Percentiles rank a stretch among this genome's conserved stretches.
phyloP scores from a whole-genome alignment of 176 grass and related monocot genomes.

The Thinopyrum elongatum region DNA sequence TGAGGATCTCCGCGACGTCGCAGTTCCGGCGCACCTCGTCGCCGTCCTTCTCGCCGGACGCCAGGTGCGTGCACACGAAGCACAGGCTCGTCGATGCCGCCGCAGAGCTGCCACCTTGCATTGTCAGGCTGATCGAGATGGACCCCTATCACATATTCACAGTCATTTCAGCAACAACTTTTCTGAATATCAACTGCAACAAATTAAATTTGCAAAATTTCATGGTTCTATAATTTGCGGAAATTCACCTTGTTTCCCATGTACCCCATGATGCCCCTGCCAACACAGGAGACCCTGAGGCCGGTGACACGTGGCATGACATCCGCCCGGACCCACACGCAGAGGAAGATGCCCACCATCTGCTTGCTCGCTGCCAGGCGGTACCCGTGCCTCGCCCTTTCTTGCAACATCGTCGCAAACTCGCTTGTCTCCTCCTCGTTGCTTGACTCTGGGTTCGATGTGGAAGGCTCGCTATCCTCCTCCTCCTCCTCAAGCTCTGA shows the following conservation, averaged over 20 bases:
- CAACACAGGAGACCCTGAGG: slow-evolving; percentile 62
- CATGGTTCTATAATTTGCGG: background rate
- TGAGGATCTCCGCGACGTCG: slow-evolving; percentile 76
- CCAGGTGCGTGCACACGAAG: slow-evolving; percentile 92
- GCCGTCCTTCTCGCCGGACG: slow-evolving; percentile 86
- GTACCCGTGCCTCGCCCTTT: slow-evolving; percentile 1
- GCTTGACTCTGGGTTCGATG: slow-evolving; percentile 30
- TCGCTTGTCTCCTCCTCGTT: slow-evolving; percentile 41
- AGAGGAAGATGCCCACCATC: slow-evolving; percentile 94
- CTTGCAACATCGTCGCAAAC: background rate
- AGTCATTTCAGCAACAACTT: background rate
- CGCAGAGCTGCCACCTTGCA: slow-evolving; percentile 28
- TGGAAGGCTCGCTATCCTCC: background rate
- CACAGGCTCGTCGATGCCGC: slow-evolving; percentile 40
- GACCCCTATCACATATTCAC: slow-evolving; percentile 43
- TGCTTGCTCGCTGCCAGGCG: slow-evolving; percentile 66
- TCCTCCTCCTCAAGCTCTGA: background rate
- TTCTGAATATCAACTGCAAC: background rate
- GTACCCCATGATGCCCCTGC: slow-evolving; percentile 90
- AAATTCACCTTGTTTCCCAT: slow-evolving; percentile 85
- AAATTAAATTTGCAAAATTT: background rate
- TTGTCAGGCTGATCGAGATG: slow-evolving; percentile 79
- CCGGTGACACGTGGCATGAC: slow-evolving; percentile 38
- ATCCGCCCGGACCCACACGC: slow-evolving; percentile 69
- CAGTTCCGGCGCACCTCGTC: slow-evolving; percentile 78